Percentiles rank a stretch among this genome's conserved stretches.
Evolutionary conservation across 257 asterid species (phyloP).

Genomic region (Solanum piurae): DNA sequence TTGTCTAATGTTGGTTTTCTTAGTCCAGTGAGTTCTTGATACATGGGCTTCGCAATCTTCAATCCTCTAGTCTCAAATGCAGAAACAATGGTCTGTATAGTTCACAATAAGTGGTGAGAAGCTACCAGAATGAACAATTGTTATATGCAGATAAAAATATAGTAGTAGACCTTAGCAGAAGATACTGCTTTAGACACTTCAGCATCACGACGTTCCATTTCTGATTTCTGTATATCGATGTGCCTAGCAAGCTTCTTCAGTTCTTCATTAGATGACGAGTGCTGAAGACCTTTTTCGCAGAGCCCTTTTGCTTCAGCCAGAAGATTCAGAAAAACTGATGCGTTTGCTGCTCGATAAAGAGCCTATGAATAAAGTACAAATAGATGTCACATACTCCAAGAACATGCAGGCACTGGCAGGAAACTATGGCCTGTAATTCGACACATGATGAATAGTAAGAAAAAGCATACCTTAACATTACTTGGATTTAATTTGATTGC

Average conservation of each 20-base stretch:
- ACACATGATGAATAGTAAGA: not conserved
- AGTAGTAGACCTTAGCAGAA: slow-evolving; percentile 49
- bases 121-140: not conserved
- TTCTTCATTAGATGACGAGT: slow-evolving; percentile 65
- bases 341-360: slow-evolving; percentile 74
- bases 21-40: slow-evolving; percentile 77
- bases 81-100: slow-evolving; percentile 49
- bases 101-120: slow-evolving; percentile 13
- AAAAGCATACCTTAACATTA: slow-evolving; percentile 43
- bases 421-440: not conserved
- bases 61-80: slow-evolving; percentile 60
- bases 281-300: slow-evolving; percentile 62
- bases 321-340: slow-evolving; percentile 57
- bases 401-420: not conserved
- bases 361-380: slow-evolving; percentile 34
- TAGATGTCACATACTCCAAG: not conserved
- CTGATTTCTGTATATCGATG: slow-evolving; percentile 34
- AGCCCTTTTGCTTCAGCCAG: slow-evolving; percentile 64
- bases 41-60: slow-evolving; percentile 69
- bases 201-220: slow-evolving; percentile 34
- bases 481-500: slow-evolving; percentile 54
- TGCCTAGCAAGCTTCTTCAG: slow-evolving; percentile 59
- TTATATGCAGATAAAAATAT: not conserved
- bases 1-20: slow-evolving; percentile 66
- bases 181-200: slow-evolving; percentile 55